phyloP scores from a whole-genome alignment of 2,329 filamentous ascomycete species.

The Fusarium camptoceras region DNA sequence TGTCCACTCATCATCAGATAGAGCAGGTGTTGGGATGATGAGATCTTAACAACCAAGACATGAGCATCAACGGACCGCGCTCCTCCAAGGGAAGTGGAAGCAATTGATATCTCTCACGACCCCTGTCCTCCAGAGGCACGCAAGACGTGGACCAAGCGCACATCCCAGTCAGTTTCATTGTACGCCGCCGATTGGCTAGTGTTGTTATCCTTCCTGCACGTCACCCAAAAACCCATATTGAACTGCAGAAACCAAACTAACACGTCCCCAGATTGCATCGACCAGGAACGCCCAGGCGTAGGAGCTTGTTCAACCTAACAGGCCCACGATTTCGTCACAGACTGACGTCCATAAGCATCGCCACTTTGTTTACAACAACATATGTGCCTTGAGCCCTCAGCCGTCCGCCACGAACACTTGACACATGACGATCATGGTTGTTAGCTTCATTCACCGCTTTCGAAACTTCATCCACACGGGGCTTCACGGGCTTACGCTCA shows the following conservation, averaged over 20 bases:
- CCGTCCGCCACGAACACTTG: conserved; percentile 31
- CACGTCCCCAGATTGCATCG: conserved; percentile 36
- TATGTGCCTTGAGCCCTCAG: conserved; percentile 2
- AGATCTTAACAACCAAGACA: conserved; percentile 21
- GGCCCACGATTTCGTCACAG: conserved; percentile 2
- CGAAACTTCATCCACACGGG: conserved; percentile 14
- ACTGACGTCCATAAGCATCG: conserved; percentile 6
- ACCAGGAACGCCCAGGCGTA: conserved; percentile 25
- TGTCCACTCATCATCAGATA: not conserved
- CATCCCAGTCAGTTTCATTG: conserved; percentile 24
- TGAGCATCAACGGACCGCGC: conserved; percentile 6
- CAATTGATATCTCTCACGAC: conserved; percentile 26
- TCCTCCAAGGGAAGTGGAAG: conserved; percentile 15
- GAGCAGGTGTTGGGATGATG: conserved; percentile 2
- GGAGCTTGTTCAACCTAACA: conserved; percentile 27
- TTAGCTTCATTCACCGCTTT: conserved; percentile 42
- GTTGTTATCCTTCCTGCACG: conserved; percentile 39
- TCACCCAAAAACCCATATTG: conserved; percentile 37
- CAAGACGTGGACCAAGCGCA: conserved; percentile 43
- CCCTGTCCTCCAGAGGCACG: conserved; percentile 31
- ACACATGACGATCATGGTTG: conserved; percentile 38
- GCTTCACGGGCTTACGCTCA: conserved; percentile 21
- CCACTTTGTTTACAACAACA: conserved; percentile 17
- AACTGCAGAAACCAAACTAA: conserved; percentile 40
- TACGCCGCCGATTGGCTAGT: conserved; percentile 39